Evolutionary conservation across 2,329 filamentous ascomycete species (phyloP).

Genomic region (Blumeria graminis): DNA sequence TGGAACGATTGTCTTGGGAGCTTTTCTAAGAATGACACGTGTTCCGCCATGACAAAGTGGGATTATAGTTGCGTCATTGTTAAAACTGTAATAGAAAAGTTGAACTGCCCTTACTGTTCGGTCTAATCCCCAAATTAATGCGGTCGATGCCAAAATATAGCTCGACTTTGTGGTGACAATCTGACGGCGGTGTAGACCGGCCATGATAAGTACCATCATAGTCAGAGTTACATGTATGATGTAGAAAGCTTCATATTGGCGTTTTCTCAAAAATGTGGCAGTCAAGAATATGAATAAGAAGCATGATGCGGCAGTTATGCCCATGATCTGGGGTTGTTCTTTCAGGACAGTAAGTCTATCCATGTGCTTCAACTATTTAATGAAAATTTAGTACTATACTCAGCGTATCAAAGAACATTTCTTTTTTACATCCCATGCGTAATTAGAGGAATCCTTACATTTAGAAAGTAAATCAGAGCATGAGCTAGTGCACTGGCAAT

Average conservation of each 20-base stretch:
- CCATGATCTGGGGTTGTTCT: conserved; percentile 20
- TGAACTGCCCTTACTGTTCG: conserved; percentile 23
- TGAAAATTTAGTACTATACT: too few species aligned
- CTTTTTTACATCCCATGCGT: neutral
- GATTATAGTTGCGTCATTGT: conserved; percentile 27
- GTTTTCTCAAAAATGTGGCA: conserved; percentile 19
- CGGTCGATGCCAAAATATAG: conserved; percentile 20
- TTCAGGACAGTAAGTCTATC: conserved; percentile 15
- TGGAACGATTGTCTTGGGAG: conserved; percentile 19
- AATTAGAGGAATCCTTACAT: neutral
- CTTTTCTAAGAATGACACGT: conserved; percentile 27
- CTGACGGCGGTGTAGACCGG: conserved; percentile 27
- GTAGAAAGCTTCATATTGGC: conserved; percentile 31
- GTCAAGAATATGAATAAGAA: conserved; percentile 22
- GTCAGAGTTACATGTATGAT: conserved; percentile 25
- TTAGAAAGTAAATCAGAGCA: conserved; percentile 8
- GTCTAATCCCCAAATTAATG: conserved; percentile 25
- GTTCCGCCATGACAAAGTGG: conserved; percentile 29
- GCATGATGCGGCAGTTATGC: conserved; percentile 23
- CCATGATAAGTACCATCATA: conserved; percentile 22
- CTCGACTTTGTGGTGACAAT: conserved; percentile 17
- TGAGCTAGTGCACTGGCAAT: conserved; percentile 23
- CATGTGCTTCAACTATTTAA: conserved; percentile 10
- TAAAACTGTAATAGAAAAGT: conserved; percentile 20
- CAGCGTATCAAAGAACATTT: conserved; percentile 16